Base-by-base conservation (phyloP, 2,329 filamentous ascomycete species). In the Aureobasidium sp. region DNA sequence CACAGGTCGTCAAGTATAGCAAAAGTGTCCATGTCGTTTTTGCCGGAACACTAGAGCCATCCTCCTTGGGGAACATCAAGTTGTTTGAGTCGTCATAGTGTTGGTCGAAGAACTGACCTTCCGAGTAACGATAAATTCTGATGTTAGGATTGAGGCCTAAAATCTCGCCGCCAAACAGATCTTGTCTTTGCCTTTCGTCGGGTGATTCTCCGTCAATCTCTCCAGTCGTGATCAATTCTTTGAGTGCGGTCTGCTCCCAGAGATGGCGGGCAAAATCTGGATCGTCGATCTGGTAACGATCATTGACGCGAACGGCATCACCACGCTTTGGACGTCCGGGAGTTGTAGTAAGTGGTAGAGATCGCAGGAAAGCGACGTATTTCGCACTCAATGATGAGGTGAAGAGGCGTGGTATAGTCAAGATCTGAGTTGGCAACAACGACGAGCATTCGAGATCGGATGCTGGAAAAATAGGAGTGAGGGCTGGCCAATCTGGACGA, bases 61-160 rank as follows among this genome's bases (percentile, higher is more conserved):
- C 34, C 14, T 73, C 68, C 3, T 79, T 75, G 2, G 79, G 78
- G 47, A 94, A 76, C 0, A 76, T 81, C 30, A 97, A 74, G 60
- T 82, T 80, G 71, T 96, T 96, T 57, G 85, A 89, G 69, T 97
- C 92, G 74, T 97, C 93, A 69, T 96, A 97, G 73, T 97, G 93
- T 68, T 90, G 87, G 70, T 91, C 91, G 72, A 97, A 97, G 72
- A 92, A 96, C 71, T 97, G 91, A 0, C 90, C 90, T 66, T 87
- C 84, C 1, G 82, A 83, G 74, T 97, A 97, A 27, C 92, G 84
- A 76, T 97, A 97, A 34, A 97, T 84, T 37, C 93, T 82, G 61
- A 97, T 95, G 66, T 95, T 95, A 8, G 90, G 85, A 73, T 91
- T 96, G 63, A 97, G 76, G 0, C 91, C 91, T 16, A 95, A 49